A percentile compares a stretch with the other conserved stretches of the same genome.
Evolutionary conservation across 1,284 basidiomycete species (phyloP).

Genomic region (Heliocybe sulcata): DNA sequence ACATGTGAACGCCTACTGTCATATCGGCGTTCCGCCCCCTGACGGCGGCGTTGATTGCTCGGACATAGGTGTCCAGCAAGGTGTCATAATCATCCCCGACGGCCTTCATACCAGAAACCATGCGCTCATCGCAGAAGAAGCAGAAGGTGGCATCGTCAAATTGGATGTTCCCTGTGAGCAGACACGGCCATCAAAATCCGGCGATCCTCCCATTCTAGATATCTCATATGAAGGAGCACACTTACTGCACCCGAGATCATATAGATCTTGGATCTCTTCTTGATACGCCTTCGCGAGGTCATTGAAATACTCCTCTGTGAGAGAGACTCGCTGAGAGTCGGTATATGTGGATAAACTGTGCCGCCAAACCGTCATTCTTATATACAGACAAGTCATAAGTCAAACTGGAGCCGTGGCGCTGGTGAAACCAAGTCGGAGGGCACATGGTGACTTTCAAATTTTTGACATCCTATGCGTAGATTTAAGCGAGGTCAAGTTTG

Average conservation of each 20-base stretch:
- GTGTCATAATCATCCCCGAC: constrained; percentile 54
- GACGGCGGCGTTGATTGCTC: constrained; percentile 62
- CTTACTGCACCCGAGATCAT: constrained; percentile 65
- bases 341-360: not conserved
- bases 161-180: constrained; percentile 50
- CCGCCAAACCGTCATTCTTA: constrained; percentile 42
- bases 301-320: constrained; percentile 61
- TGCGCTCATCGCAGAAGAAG: constrained; percentile 57
- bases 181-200: not conserved
- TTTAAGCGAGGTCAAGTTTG: constrained; percentile 6
- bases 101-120: constrained; percentile 56
- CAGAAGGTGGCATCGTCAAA: constrained; percentile 70
- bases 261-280: constrained; percentile 66
- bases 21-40: constrained; percentile 55
- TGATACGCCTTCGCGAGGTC: constrained; percentile 68
- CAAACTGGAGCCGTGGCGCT: constrained; percentile 55
- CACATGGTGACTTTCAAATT: constrained; percentile 72
- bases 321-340: constrained; percentile 1
- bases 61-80: constrained; percentile 63
- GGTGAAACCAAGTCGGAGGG: constrained; percentile 72
- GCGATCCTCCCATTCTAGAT: not conserved
- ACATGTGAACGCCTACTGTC: constrained; percentile 66
- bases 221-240: constrained; percentile 7
- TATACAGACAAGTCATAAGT: constrained; percentile 58
- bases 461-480: constrained; percentile 41